Base-by-base conservation (phyloP, 495 filamentous ascomycete species). In the Oidiodendron maius region DNA sequence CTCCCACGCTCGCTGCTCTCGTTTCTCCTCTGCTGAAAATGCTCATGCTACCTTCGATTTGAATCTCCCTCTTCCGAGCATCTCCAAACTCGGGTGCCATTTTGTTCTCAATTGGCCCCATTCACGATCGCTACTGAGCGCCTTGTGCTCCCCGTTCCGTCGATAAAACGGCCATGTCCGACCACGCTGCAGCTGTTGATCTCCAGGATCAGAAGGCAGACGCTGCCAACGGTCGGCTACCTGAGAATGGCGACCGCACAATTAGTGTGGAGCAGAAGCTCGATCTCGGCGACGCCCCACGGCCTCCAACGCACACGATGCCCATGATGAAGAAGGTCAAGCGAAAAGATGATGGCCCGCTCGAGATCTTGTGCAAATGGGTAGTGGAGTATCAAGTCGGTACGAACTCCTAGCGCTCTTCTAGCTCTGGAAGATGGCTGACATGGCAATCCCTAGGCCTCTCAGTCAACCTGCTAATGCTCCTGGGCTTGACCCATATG, bases 401-500 rank as follows among this genome's bases (percentile, higher is more conserved):
- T 60, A 56, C 25, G 24, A 23, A 23, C n/a, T 24, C 16, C 32
- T 10, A 9, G 9, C n/a, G 8, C 25, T 13, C 30, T n/a, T 38
- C 13, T 9, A 28, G 8, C 30, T 26, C 18, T 51, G n/a, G n/a
- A n/a, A n/a, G n/a, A n/a, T n/a, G 26, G 48, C 40, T 58, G 41
- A 55, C 46, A 18, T 40, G 5, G 48, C 47, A 15, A 10, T 46
- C 13, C 54, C n/a, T n/a, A 93, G 89, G 85, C 28, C 76, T 94
- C 40, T 83, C 88, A 13, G 65, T 89, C 64, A 89, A 85, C 56
- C 80, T 89, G 44, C 71, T 96, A 46, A 75, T 86, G 48, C 80
- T 89, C 46, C 75, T 95, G 51, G 73, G 78, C 64, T 75, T 91
- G 51, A 78, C 84, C 49, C 89, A 95, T 70, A 68, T 86, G 49